phyloP scores from a whole-genome alignment of 805 yeast species.

The Saturnispora dispora region DNA sequence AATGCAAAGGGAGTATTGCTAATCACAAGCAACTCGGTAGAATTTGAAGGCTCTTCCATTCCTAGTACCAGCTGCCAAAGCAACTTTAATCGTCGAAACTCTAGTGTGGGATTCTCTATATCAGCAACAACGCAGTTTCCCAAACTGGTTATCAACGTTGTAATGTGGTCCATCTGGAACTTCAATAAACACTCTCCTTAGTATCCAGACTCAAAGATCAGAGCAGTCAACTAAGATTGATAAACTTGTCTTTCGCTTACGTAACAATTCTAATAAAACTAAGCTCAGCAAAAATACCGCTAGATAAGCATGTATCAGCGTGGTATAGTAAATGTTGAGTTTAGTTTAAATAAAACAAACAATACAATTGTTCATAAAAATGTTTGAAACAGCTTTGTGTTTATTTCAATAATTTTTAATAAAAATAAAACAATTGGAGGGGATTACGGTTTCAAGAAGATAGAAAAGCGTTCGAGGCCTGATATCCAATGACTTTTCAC shows the following conservation, averaged over 20 bases:
- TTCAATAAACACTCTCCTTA: background rate
- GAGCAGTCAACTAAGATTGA: background rate
- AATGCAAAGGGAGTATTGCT: background rate
- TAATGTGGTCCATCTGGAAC: background rate
- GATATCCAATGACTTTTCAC: background rate
- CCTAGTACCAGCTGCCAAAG: constrained; percentile 6
- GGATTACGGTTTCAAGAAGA: background rate
- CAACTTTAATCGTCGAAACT: constrained; percentile 2
- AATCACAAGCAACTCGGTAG: background rate
- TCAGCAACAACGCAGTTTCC: background rate
- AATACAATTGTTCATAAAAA: background rate
- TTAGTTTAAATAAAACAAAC: background rate
- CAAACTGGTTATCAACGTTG: constrained; percentile 2
- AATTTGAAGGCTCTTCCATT: background rate
- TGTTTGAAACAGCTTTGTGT: background rate
- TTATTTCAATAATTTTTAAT: background rate
- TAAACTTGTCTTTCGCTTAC: background rate
- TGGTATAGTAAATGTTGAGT: background rate
- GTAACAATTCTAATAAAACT: background rate
- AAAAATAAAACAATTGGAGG: no score
- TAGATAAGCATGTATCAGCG: background rate
- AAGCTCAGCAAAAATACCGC: background rate
- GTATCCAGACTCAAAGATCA: background rate
- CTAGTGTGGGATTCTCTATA: background rate
- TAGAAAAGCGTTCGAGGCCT: background rate